phyloP scores from a whole-genome alignment of 108 stramenopile genomes.

The Hondaea fermentalgiana region DNA sequence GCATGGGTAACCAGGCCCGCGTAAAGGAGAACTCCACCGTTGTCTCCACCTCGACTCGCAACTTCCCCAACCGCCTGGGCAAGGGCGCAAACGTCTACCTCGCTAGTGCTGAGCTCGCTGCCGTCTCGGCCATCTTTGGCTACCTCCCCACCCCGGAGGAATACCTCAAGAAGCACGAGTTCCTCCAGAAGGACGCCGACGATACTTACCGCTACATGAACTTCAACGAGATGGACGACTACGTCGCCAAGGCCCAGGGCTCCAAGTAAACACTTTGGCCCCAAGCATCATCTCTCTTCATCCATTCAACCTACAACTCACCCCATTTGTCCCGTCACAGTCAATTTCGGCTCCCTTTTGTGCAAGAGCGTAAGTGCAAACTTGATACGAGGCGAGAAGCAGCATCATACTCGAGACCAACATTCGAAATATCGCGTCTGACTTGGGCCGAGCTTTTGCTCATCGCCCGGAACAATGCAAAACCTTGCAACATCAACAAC shows the following conservation, averaged over 20 bases:
- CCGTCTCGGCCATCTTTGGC: conserved; percentile 74
- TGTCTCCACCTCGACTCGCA: conserved; percentile 83
- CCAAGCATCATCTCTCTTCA: no score
- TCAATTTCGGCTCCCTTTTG: neutral
- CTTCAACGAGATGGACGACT: conserved; percentile 81
- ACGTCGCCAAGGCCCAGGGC: conserved; percentile 57
- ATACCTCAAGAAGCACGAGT: conserved; percentile 69
- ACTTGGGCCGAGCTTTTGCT: no score
- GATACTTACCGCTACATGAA: conserved; percentile 94
- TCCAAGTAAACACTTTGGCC: neutral
- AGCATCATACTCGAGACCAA: no score
- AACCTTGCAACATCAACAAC: no score
- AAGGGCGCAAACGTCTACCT: conserved; percentile 88
- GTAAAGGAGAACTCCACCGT: conserved; percentile 78
- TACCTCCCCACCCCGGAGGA: conserved; percentile 72
- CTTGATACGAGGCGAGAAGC: no score
- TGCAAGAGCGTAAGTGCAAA: no score
- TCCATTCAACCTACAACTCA: no score
- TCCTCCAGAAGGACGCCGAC: conserved; percentile 67
- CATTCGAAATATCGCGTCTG: no score
- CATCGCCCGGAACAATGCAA: no score
- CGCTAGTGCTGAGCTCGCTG: conserved; percentile 79
- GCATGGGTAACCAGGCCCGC: conserved; percentile 96
- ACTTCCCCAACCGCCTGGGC: conserved; percentile 93
- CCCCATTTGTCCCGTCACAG: neutral